Evolutionary conservation across 1,284 basidiomycete species (phyloP).

Genomic region (Cryptococcus sp.): DNA sequence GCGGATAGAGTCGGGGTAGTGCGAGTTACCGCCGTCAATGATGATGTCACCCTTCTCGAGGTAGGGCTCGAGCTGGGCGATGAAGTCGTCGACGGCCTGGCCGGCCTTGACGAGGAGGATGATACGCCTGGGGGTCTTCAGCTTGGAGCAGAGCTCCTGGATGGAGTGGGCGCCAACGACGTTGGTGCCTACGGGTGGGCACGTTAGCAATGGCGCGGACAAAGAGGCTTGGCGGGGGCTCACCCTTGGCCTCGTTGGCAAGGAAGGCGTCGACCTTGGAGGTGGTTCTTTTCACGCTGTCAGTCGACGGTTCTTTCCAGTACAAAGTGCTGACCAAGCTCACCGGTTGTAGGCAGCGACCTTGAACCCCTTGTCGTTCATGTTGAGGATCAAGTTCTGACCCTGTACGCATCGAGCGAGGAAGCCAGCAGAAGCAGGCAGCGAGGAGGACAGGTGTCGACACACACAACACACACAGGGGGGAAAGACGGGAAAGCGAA

Average conservation of each 20-base stretch:
- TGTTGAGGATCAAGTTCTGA: conserved; percentile 95
- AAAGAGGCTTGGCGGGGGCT: conserved; percentile 58
- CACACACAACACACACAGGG: too few relatives aligned
- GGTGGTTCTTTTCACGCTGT: conserved; percentile 58
- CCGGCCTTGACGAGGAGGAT: conserved; percentile 79
- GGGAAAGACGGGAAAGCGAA: background rate
- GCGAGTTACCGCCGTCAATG: conserved; percentile 99
- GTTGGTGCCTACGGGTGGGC: too few relatives aligned
- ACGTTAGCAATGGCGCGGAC: conserved; percentile 38
- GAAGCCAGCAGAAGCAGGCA: background rate
- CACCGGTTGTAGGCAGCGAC: conserved; percentile 93
- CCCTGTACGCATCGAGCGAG: conserved; percentile 56
- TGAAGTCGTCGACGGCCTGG: conserved; percentile 60
- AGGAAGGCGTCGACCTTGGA: conserved; percentile 97
- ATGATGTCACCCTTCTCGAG: conserved; percentile 79
- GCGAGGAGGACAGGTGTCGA: background rate
- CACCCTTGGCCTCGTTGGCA: conserved; percentile 95
- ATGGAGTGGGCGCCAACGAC: conserved; percentile 92
- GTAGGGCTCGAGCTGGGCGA: conserved; percentile 56
- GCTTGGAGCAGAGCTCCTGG: conserved; percentile 68
- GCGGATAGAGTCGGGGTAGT: conserved; percentile 97
- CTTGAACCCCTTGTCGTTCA: conserved; percentile 98
- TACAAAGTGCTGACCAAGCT: conserved; percentile 8
- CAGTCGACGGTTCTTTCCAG: background rate
- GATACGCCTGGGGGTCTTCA: conserved; percentile 67